Evolutionary conservation across 2,329 filamentous ascomycete genomes (phyloP).

Genomic region (Penicillium rolfsii): DNA sequence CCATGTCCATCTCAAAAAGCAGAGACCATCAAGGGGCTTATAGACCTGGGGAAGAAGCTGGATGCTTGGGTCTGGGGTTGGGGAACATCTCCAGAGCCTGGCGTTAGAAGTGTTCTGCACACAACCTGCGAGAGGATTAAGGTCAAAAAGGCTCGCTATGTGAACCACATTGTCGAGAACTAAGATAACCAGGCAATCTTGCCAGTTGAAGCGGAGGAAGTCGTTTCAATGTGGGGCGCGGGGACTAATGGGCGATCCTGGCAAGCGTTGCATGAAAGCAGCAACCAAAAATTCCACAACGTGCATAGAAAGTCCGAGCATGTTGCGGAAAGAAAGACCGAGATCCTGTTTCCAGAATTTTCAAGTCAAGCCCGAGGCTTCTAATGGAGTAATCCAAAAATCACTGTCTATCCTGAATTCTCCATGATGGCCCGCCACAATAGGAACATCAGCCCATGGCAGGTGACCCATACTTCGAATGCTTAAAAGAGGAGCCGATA

Average conservation of each 20-base stretch:
- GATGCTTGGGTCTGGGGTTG: neutral
- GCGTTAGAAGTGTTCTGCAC: neutral
- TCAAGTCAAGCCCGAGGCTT: neutral
- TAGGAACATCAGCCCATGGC: neutral
- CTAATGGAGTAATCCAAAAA: neutral
- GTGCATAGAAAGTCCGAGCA: neutral
- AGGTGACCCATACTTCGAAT: neutral
- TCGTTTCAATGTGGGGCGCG: neutral
- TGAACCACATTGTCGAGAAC: neutral
- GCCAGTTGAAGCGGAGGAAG: neutral
- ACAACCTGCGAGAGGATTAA: neutral
- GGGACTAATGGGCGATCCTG: neutral
- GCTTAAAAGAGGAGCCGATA: neutral
- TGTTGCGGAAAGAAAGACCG: neutral
- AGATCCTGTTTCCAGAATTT: too few species aligned
- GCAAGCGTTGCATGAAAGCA: neutral
- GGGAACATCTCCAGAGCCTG: neutral
- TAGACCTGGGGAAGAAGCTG: neutral
- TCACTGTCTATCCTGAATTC: neutral
- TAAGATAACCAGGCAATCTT: neutral
- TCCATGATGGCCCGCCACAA: neutral
- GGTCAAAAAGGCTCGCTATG: neutral
- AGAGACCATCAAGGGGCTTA: neutral
- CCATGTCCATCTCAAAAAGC: slow-evolving; percentile 10
- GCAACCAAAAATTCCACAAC: neutral